Evolutionary conservation across 306 rosid species (phyloP), one percentile per base, ranked within the genome.

Genomic region (Prosopis cineraria): DNA sequence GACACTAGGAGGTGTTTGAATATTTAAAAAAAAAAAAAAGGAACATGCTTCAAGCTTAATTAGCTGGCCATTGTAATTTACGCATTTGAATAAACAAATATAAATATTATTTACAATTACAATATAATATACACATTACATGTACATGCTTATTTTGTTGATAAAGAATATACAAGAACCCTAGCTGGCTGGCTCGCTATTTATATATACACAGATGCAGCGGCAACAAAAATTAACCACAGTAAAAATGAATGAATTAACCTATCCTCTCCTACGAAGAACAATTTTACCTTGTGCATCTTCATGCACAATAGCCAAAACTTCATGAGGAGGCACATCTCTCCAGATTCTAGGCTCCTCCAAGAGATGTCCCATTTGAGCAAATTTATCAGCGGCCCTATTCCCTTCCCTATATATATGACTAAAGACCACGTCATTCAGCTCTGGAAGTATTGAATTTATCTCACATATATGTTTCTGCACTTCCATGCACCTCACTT

Each of bases 321-420:
- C 82, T 73, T 89, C 86, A 27, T 78, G 52, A 6, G 97, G 96
- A 48, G 97, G 91, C 77, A 50, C 7, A 0, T 60, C 14, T 64
- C 70, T 73, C 97, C 97, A 89, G 58, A 90, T 80, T 71, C 4
- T 48, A 66, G 90, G 97, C 19, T 82, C 68, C 4, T 87, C 62
- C 36, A 79, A 80, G 0, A n/a, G 72, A 84, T 94, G 93, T 0
- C 94, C 91, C 77, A 94, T 82, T 56, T 89, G 80, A 48, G 97
- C 97, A 56, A 91, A 83, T 44, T 80, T 90, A 82, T 94, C 78
- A 14, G 96, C 97, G 6, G 85, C 86, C 70, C 94, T 77, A 68
- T 91, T 92, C 1, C 94, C 94, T 80, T 91, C 91, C 80, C 91
- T 89, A 31, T 90, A 90, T 8, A 91, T 65, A 19, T 91, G 96